A percentile compares a stretch with the other conserved stretches of the same genome.
phyloP scores from a whole-genome alignment of 2,329 filamentous ascomycete species.

The Zymoseptoria crescenta region DNA sequence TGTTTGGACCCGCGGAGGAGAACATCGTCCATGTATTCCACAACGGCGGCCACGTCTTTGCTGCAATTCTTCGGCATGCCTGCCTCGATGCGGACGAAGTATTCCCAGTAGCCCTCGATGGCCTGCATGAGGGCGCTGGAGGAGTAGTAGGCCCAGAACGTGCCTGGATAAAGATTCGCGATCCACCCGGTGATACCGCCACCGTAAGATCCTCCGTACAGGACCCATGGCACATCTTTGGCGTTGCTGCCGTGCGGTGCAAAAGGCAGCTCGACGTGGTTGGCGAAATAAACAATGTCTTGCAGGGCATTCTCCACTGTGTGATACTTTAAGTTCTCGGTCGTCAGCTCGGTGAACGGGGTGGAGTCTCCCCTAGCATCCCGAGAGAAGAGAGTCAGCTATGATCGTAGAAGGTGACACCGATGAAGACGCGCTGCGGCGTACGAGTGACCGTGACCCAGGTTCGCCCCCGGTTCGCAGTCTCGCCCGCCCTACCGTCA shows the following conservation, averaged over 20 bases:
- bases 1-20: conserved; percentile 22
- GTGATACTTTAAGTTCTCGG: conserved; percentile 48
- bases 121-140: conserved; percentile 50
- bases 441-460: too few species aligned
- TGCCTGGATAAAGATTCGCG: conserved; percentile 45
- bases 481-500: too few species aligned
- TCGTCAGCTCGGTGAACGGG: conserved; percentile 44
- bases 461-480: too few species aligned
- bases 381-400: background rate
- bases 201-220: conserved; percentile 48
- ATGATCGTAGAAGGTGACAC: background rate
- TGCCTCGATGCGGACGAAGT: conserved; percentile 49
- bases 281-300: conserved; percentile 49
- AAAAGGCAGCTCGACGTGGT: conserved; percentile 47
- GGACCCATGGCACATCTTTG: background rate
- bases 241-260: conserved; percentile 35
- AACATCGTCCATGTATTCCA: conserved; percentile 41
- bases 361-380: conserved; percentile 45
- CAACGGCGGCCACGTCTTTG: conserved; percentile 43
- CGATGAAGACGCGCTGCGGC: too few species aligned
- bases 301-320: conserved; percentile 47
- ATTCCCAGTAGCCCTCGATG: conserved; percentile 51
- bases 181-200: conserved; percentile 52
- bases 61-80: conserved; percentile 55
- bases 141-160: conserved; percentile 54